phyloP scores from a whole-genome alignment of 2,329 filamentous ascomycete species.

The Phialophora chinensis region DNA sequence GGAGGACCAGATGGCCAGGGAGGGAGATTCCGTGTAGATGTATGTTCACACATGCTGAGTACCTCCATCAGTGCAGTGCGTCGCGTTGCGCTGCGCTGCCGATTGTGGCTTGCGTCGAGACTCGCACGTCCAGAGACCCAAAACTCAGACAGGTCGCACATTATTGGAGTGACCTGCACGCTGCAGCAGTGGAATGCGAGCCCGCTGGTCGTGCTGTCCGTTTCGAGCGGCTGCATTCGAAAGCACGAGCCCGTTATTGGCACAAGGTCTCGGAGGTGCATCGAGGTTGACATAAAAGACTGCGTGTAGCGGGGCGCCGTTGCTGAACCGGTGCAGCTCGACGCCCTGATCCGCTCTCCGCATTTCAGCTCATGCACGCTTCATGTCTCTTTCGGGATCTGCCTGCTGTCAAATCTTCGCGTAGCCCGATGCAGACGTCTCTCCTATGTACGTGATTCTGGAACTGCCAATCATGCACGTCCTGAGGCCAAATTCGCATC shows the following conservation, averaged over 20 bases:
- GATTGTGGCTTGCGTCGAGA: not conserved
- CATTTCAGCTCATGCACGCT: conserved; percentile 1
- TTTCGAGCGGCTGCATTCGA: not conserved
- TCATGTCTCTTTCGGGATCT: not conserved
- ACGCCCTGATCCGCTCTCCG: not conserved
- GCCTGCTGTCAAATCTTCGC: not conserved
- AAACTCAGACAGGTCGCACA: too few species aligned
- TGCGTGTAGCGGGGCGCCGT: too few species aligned
- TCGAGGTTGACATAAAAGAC: too few species aligned
- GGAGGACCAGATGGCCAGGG: not conserved
- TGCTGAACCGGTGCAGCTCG: too few species aligned
- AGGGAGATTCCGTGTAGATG: not conserved
- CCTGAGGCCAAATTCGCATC: not conserved
- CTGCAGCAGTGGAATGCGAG: not conserved
- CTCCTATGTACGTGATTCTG: not conserved
- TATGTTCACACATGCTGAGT: not conserved
- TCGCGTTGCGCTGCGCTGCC: too few species aligned
- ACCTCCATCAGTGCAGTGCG: not conserved
- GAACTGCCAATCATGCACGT: not conserved
- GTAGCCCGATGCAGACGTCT: not conserved
- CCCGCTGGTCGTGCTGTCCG: not conserved
- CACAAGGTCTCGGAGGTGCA: not conserved
- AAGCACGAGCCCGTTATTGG: not conserved
- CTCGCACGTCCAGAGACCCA: not conserved
- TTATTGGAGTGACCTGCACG: not conserved